Conservation (phyloP, 768 basidiomycete genomes). For the Russula sp. region DNA sequence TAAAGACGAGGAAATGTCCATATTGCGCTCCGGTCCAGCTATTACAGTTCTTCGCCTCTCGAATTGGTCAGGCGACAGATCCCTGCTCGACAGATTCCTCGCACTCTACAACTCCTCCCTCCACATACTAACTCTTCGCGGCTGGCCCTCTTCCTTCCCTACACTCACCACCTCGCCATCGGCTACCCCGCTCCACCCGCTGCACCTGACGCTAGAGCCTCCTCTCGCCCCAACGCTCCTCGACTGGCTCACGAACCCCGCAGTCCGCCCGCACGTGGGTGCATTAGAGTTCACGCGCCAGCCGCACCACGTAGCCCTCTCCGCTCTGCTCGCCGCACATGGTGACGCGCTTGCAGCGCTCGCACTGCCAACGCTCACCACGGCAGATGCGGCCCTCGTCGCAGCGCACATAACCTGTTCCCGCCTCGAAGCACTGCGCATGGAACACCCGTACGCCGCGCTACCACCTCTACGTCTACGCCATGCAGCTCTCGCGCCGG, state of each 20-base stretch:
- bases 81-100: constrained; percentile 53
- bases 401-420: constrained; percentile 23
- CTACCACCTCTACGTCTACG: constrained; percentile 39
- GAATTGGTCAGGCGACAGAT: constrained; percentile 63
- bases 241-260: constrained; percentile 53
- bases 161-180: constrained; percentile 11
- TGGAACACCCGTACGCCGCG: constrained; percentile 45
- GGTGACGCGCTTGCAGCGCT: constrained; percentile 45
- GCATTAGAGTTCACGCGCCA: constrained; percentile 54
- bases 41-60: constrained; percentile 47
- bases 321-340: constrained; percentile 46
- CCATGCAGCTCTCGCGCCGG: constrained; percentile 38
- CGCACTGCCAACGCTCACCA: constrained; percentile 47
- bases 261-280: constrained; percentile 30
- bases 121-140: constrained; percentile 48
- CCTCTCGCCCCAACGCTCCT: constrained; percentile 55
- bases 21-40: constrained; percentile 47
- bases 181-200: constrained; percentile 30
- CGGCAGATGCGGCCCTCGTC: constrained; percentile 39
- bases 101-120: constrained; percentile 51
- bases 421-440: constrained; percentile 46
- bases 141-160: constrained; percentile 45
- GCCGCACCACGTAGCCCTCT: constrained; percentile 46
- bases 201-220: constrained; percentile 41
- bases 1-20: constrained; percentile 37